Conservation (phyloP, 2,329 filamentous ascomycete species). For the Fusarium ramigenum region DNA sequence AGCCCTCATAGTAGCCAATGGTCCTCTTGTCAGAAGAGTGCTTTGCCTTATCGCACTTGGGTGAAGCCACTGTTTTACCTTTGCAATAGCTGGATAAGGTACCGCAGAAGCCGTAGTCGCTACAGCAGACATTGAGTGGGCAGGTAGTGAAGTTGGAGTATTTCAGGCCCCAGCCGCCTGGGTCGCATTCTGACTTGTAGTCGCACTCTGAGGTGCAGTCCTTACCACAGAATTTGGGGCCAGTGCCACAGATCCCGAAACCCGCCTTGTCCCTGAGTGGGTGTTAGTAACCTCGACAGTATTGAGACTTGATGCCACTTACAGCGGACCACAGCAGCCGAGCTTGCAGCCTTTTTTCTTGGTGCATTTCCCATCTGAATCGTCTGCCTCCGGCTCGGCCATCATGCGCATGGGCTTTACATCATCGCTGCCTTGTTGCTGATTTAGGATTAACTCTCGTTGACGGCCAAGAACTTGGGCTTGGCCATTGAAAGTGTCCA, state of each 20-base stretch:
- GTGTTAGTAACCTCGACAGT: rapidly evolving
- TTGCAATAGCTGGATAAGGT: background rate
- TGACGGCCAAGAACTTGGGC: background rate
- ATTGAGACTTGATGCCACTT: background rate
- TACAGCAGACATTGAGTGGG: slow-evolving; percentile 51
- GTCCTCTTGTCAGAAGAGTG: background rate
- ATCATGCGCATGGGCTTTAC: background rate
- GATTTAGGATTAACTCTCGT: background rate
- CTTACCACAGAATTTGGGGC: background rate
- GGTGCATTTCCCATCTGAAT: background rate
- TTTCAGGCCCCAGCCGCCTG: slow-evolving; percentile 38
- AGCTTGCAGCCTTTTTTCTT: background rate
- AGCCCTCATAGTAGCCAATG: slow-evolving; percentile 47
- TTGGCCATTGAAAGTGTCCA: background rate
- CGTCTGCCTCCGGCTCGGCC: background rate
- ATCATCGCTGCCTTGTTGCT: background rate
- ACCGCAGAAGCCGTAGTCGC: slow-evolving; percentile 48
- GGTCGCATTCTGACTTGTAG: slow-evolving; percentile 44
- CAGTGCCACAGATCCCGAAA: background rate
- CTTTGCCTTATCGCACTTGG: background rate
- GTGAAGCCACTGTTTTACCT: background rate
- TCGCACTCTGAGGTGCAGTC: slow-evolving; percentile 38
- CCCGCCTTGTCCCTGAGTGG: background rate
- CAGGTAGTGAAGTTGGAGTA: slow-evolving; percentile 35
- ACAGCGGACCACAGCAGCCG: background rate